These are phyloP conservation scores for Phyllostachys edulis DNA, from an alignment of 176 grass and related monocot species.

Conservation along the genomic window DNA sequence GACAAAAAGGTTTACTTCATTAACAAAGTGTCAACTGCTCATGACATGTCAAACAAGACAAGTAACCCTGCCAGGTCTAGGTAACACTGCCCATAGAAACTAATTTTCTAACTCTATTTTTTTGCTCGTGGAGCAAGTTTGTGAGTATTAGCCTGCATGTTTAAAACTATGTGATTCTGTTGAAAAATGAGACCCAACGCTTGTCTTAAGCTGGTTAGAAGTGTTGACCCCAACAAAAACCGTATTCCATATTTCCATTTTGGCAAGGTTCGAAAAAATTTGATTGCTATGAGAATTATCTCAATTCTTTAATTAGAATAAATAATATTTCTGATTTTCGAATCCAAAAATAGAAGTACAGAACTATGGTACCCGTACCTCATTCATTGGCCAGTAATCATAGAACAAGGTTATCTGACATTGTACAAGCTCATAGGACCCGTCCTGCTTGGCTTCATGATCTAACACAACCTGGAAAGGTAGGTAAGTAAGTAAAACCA, in stretches of 20 bases:
- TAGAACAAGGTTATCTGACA: constrained; percentile 84
- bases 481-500: background rate
- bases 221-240: background rate
- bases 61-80: constrained; percentile 12
- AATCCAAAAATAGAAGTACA: background rate
- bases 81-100: constrained; percentile 34
- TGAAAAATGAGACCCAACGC: background rate
- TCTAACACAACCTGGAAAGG: constrained; percentile 57
- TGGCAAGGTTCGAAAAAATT: background rate
- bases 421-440: constrained; percentile 64
- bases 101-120: background rate
- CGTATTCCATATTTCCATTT: background rate
- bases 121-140: constrained; percentile 22
- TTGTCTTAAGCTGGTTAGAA: background rate
- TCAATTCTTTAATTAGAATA: background rate
- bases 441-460: constrained; percentile 40
- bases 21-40: background rate
- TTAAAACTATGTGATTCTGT: background rate
- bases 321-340: background rate
- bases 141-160: background rate
- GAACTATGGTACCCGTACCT: constrained; percentile 73
- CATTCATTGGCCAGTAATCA: constrained; percentile 82
- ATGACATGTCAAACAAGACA: background rate
- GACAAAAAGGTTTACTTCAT: background rate
- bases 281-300: background rate